Percentiles rank a stretch among this genome's conserved stretches.
These are phyloP conservation scores for Sarocladiaceae sp. DNA, from an alignment of 2,329 filamentous ascomycete genomes.

Conservation along the genomic window DNA sequence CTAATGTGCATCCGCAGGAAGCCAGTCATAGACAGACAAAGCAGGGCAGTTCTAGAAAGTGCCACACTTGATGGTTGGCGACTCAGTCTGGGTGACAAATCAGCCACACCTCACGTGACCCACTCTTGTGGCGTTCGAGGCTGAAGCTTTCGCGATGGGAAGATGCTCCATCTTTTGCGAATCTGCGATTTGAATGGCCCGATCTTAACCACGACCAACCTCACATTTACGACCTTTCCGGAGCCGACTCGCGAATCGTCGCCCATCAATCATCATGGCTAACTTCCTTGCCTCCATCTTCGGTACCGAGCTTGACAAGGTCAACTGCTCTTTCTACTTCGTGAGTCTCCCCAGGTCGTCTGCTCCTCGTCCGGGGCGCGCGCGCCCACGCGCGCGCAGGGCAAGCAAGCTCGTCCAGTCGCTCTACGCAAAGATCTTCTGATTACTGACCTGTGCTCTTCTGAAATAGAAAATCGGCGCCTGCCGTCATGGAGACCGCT, in stretches of 20 bases:
- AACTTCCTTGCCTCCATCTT: constrained; percentile 99
- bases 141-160: constrained; percentile 10
- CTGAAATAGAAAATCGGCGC: constrained; percentile 87
- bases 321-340: constrained; percentile 97
- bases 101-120: constrained; percentile 25
- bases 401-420: constrained; percentile 9
- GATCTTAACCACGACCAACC: constrained; percentile 7
- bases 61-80: constrained; percentile 8
- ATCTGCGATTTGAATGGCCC: not conserved
- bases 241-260: constrained; percentile 2
- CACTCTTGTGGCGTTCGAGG: constrained; percentile 21
- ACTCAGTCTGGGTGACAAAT: constrained; percentile 16
- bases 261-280: constrained; percentile 58
- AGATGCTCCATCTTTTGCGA: constrained; percentile 8
- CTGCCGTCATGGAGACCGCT: constrained; percentile 96
- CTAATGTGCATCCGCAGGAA: no score
- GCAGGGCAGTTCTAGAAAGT: no score
- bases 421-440: not conserved
- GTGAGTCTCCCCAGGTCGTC: constrained; percentile 23
- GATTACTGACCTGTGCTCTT: not conserved
- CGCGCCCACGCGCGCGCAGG: not conserved
- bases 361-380: no score
- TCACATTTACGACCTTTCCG: constrained; percentile 17
- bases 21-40: no score
- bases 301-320: constrained; percentile 98